Evolutionary conservation across 768 basidiomycete species (phyloP).

Genomic region (Amanita muscaria): DNA sequence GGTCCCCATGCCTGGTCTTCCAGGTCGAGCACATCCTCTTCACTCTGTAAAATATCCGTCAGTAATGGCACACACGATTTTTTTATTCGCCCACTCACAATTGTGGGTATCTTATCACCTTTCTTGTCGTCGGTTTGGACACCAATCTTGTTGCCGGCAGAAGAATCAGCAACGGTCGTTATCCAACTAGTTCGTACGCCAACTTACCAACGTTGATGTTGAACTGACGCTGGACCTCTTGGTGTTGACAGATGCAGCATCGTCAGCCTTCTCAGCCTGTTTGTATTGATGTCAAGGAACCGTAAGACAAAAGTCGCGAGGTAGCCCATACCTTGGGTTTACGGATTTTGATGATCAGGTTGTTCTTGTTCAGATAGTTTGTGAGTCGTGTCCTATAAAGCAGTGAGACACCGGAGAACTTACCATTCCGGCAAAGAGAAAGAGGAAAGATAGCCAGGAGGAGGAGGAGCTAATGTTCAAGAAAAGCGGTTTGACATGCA

Average conservation of each 20-base stretch:
- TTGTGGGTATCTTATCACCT: background rate
- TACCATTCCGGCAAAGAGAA: background rate
- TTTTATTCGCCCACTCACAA: background rate
- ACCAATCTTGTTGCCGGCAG: background rate
- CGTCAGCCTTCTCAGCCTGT: too few relatives aligned
- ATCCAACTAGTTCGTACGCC: background rate
- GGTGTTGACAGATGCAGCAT: too few relatives aligned
- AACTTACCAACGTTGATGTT: conserved; percentile 1
- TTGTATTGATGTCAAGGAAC: background rate
- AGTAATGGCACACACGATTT: background rate
- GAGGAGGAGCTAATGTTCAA: too few relatives aligned
- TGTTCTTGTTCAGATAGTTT: background rate
- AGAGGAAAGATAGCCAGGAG: background rate
- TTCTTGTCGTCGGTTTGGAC: background rate
- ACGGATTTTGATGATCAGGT: background rate
- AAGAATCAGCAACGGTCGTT: background rate
- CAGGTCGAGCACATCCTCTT: conserved; percentile 3
- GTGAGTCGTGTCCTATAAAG: background rate
- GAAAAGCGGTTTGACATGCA: too few relatives aligned
- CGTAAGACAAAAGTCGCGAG: background rate
- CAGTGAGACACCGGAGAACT: background rate
- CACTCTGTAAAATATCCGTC: background rate
- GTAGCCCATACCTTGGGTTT: conserved; percentile 1
- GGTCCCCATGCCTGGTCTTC: conserved; percentile 5
- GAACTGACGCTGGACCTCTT: too few relatives aligned